phyloP scores from a whole-genome alignment of 2,329 filamentous ascomycete genomes.

The Penicillium olsonii region DNA sequence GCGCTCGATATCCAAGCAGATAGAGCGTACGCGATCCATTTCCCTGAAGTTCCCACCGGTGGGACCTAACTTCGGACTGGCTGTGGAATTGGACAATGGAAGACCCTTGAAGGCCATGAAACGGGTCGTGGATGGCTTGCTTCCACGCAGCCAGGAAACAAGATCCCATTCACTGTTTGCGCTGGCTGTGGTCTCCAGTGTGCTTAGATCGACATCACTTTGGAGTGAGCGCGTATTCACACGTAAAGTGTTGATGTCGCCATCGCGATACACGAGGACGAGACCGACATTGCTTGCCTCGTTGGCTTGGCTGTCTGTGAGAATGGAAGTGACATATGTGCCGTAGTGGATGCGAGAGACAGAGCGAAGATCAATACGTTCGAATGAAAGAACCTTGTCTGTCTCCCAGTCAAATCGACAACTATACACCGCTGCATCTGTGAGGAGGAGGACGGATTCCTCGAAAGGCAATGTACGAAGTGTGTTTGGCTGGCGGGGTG shows the following conservation, averaged over 20 bases:
- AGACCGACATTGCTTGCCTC: conserved; percentile 81
- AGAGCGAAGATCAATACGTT: conserved; percentile 76
- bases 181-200: conserved; percentile 29
- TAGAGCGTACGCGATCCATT: conserved; percentile 58
- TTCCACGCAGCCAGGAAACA: conserved; percentile 42
- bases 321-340: conserved; percentile 85
- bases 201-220: conserved; percentile 55
- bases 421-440: conserved; percentile 80
- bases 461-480: conserved; percentile 74
- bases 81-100: conserved; percentile 35
- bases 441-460: conserved; percentile 84
- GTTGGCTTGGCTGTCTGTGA: conserved; percentile 75
- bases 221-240: conserved; percentile 81
- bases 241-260: conserved; percentile 69
- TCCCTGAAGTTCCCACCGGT: conserved; percentile 43
- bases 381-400: conserved; percentile 91
- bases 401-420: conserved; percentile 93
- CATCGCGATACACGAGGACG: conserved; percentile 73
- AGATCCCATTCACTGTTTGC: conserved; percentile 43
- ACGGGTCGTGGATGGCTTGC: conserved; percentile 31
- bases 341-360: conserved; percentile 74
- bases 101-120: conserved; percentile 48
- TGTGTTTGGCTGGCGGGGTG: conserved; percentile 70
- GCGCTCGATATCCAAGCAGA: conserved; percentile 76
- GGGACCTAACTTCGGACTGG: conserved; percentile 20